Evolutionary conservation across 352 stramenopile genomes (phyloP), one percentile per base, ranked within the genome.

Genomic region (Globisporangium takayamanum): DNA sequence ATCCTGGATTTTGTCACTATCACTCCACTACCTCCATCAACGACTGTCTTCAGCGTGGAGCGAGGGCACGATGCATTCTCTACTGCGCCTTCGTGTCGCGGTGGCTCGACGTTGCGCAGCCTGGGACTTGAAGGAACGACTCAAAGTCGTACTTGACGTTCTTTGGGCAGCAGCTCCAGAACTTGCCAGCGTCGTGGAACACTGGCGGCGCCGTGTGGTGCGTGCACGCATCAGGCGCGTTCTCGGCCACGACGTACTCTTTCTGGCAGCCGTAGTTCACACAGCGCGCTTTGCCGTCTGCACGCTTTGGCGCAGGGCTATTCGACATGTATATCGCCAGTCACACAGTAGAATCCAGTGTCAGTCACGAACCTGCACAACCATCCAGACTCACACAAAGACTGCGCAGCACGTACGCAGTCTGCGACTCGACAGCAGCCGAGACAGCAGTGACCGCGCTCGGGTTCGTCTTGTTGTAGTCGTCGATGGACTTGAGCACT

Each of bases 61-160:
- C 22, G 22, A 22, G 22, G 26, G 41, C 49, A 44, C 14, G 3
- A 11, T 26, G 25, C 8, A 3, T 26, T 49, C 22, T 42, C 51
- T 45, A 47, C 53, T 58, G 56, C 41, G 53, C 39, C 64, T 88
- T 91, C 52, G 77, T 63, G 57, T 97, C 87, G 54, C 84, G 70
- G 58, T 97, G 92, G 42, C 82, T 76, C 26, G 81, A 84, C n/a
- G 72, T 80, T 20, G 87, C 76, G 63, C 92, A 97, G 42, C 88
- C 89, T 1, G 84, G 80, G 16, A 98, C 78, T 57, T 94, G 76
- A 20, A 97, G 75, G 68, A 98, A 98, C 54, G 89, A 91, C 36
- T 98, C 90, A 72, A 97, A 98, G 69, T 97, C 89, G 79, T 97
- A 97, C 80, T 97, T 97, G 67, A 96, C 81, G 30, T 75, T 66